phyloP scores from a whole-genome alignment of 208 protist species.

The Histomonas meleagridis region DNA sequence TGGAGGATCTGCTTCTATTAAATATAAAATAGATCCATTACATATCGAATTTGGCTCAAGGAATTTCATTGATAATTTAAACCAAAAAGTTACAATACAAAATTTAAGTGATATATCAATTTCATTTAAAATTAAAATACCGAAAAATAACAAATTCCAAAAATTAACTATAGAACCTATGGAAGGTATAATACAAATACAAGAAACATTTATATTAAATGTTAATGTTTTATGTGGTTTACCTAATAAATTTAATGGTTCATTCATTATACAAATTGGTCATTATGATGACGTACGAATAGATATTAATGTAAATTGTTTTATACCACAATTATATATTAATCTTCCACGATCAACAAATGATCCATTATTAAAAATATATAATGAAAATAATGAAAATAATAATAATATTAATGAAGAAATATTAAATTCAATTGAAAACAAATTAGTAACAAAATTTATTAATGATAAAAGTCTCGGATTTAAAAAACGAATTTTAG shows the following conservation, averaged over 20 bases:
- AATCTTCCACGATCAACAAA: background rate
- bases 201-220: background rate
- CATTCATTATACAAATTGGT: background rate
- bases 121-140: background rate
- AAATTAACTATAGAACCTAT: background rate
- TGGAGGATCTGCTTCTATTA: background rate
- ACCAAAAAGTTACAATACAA: background rate
- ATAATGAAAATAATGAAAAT: background rate
- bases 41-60: background rate
- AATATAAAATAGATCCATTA: constrained; percentile 29
- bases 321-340: constrained; percentile 6
- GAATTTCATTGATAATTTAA: background rate
- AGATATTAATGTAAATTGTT: background rate
- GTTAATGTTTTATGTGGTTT: background rate
- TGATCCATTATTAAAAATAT: background rate
- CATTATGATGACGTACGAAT: constrained; percentile 20
- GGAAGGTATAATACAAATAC: background rate
- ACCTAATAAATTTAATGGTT: background rate
- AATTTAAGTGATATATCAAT: background rate
- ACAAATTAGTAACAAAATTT: background rate
- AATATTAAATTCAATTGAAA: background rate
- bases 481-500: background rate
- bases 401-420: background rate
- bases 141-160: background rate
- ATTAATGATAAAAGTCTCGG: background rate